These are phyloP conservation scores for Terana coerulea DNA, from an alignment of 768 basidiomycete species.

Conservation along the genomic window DNA sequence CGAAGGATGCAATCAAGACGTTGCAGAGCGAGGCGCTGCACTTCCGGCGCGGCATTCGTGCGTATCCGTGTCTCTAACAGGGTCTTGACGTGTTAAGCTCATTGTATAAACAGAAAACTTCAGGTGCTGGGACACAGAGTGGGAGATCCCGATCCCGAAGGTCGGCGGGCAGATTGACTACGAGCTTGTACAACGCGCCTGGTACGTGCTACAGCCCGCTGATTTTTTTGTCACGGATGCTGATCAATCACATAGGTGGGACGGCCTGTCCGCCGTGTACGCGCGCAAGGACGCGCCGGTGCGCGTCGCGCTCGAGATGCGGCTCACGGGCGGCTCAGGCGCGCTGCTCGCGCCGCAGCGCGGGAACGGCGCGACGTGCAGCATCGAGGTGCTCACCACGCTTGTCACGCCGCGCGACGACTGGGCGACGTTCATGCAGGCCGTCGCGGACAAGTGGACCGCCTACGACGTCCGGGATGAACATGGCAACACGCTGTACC, in stretches of 20 bases:
- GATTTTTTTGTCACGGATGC: neutral
- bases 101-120: slow-evolving; percentile 19
- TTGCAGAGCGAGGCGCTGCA: slow-evolving; percentile 16
- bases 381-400: slow-evolving; percentile 26
- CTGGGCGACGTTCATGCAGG: slow-evolving; percentile 22
- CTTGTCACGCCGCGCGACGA: slow-evolving; percentile 16
- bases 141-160: slow-evolving; percentile 24
- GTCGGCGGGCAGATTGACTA: slow-evolving; percentile 18
- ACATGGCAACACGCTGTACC: slow-evolving; percentile 15
- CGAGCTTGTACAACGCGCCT: slow-evolving; percentile 21
- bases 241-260: slow-evolving; percentile 12
- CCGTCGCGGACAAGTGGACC: slow-evolving; percentile 24
- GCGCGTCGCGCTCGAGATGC: slow-evolving; percentile 26
- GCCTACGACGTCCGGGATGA: slow-evolving; percentile 16
- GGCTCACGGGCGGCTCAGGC: slow-evolving; percentile 23
- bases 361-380: slow-evolving; percentile 20
- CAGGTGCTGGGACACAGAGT: slow-evolving; percentile 23
- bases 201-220: slow-evolving; percentile 13
- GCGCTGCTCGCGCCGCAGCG: slow-evolving; percentile 25
- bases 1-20: slow-evolving; percentile 11
- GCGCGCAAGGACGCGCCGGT: slow-evolving; percentile 16
- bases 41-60: slow-evolving; percentile 17
- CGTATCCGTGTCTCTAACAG: neutral
- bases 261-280: slow-evolving; percentile 12
- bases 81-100: neutral